Base-by-base conservation (phyloP, 2,329 filamentous ascomycete genomes). In the Blumeria graminis region DNA sequence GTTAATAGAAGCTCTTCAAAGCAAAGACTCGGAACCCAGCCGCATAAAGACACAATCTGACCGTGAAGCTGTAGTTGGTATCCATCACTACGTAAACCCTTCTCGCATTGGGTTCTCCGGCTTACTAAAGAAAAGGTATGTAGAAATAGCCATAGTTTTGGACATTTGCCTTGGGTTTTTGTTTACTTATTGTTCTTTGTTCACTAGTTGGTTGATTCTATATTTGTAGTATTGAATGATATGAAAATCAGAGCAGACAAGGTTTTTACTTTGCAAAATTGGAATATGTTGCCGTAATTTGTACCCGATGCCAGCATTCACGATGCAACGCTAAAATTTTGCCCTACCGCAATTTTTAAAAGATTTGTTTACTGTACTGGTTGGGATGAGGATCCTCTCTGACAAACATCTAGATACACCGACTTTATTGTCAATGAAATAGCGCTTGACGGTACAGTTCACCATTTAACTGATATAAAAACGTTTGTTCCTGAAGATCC, bases 381-480 rank as follows among this genome's bases (percentile, higher is more conserved):
- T 33, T 8, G 22, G 3, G 1, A 41, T 41, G n/a, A 41, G 10
- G 11, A 11, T 16, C n/a, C 18, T 51, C 33, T 57, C 38, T 34
- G 13, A 11, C 34, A 55, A 18, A 38, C 14, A 14, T 16, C 11
- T 55, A 79, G 80, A 66, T 86, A 85, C 65, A 84, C 81, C 8
- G 82, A 86, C 65, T 86, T 86, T 65, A 65, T 84, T 61, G 82
- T 86, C 63, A 84, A 86, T 63, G 82, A 86, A 67, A 82, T 86
- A 60, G 67, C 75, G 8, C 74, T 76, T 3, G 73, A 76, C 63
- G 82, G 82, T 33, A 66, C 75, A 59, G 80, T 85, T 32, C 65
- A 81, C 56, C 80, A 84, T 68, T 69, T 86, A 57, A 73, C 68
- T 54, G 72, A 71, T 56, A 61, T 63, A 34, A 38, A 62, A 32